Base-by-base conservation (phyloP, 116 monocot species). In the Cymodocea nodosa region DNA sequence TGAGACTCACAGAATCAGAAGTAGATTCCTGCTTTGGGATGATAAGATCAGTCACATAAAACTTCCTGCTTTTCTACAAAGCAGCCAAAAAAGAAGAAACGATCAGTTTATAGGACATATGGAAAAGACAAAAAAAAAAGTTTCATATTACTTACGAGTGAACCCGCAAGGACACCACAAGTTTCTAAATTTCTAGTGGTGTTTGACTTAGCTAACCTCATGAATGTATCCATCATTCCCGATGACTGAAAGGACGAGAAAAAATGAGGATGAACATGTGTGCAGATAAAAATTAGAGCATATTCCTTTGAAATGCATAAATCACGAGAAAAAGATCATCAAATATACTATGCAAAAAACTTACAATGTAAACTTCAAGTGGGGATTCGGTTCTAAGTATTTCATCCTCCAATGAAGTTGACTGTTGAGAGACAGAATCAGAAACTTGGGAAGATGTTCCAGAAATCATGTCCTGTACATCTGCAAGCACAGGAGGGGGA, bases 111-210 rank as follows among this genome's bases (percentile, higher is more conserved):
- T 18, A 64, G 12, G 40, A 5, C 14, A 22, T 50, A 9, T 13
- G 8, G 13, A 23, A 7, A 63, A 39, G 20, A 68, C 16, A 9
- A 23, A 79, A 70, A 50, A 61, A 51, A 58, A 59, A 35, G 68
- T 19, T 18, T 59, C 23, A 23, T 35, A 50, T 15, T 23, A 68
- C 92, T 84, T 84, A 98, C 98, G 64, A 98, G 84, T 76, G 89
- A 89, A 73, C 98, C 98, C 39, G 98, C 98, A 75, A 98, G 89
- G 36, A 98, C 77, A 64, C 98, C 98, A 74, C 98, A 98, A 34
- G 98, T 98, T 81, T 98, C 92, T 48, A 98, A 73, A 62, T 80
- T 82, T 77, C 79, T 92, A 9, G 77, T 69, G 25, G 98, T 98
- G 63, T 92, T 98, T 75, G 88, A 84, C 68, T 92, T 89, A 5